Evolutionary conservation across 2,329 filamentous ascomycete species (phyloP).

Genomic region (Colletotrichum falcatum): DNA sequence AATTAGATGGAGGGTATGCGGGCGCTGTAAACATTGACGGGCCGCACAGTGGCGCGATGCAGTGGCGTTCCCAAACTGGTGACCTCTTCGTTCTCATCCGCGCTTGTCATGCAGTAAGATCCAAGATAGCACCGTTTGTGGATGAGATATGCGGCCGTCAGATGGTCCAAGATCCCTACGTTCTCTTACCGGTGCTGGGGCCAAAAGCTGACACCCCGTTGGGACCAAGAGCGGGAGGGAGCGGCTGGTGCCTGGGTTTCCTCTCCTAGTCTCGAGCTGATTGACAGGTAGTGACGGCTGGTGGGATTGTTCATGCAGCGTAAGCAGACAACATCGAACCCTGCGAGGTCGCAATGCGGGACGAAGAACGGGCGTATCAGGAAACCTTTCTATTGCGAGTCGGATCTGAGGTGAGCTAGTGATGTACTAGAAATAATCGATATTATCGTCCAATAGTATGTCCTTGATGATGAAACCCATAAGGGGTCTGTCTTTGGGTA

Average conservation of each 20-base stretch:
- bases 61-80: neutral
- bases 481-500: too few species aligned
- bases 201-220: neutral
- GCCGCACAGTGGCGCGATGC: neutral
- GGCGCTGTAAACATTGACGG: neutral
- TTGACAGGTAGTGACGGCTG: neutral
- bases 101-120: constrained; percentile 6
- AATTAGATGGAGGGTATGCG: neutral
- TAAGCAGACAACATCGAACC: neutral
- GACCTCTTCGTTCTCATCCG: neutral
- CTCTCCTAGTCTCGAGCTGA: too few species aligned
- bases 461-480: too few species aligned
- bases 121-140: neutral
- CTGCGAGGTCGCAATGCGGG: neutral
- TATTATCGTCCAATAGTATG: neutral
- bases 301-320: neutral
- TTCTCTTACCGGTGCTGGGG: neutral
- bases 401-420: too few species aligned
- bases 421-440: neutral
- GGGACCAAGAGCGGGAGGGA: neutral
- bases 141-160: neutral
- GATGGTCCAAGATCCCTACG: neutral
- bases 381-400: neutral
- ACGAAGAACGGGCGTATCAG: neutral
- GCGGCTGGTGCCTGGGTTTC: neutral